These are phyloP conservation scores for Phytopythium montanum DNA, from an alignment of 352 stramenopile genomes.

Conservation along the genomic window DNA sequence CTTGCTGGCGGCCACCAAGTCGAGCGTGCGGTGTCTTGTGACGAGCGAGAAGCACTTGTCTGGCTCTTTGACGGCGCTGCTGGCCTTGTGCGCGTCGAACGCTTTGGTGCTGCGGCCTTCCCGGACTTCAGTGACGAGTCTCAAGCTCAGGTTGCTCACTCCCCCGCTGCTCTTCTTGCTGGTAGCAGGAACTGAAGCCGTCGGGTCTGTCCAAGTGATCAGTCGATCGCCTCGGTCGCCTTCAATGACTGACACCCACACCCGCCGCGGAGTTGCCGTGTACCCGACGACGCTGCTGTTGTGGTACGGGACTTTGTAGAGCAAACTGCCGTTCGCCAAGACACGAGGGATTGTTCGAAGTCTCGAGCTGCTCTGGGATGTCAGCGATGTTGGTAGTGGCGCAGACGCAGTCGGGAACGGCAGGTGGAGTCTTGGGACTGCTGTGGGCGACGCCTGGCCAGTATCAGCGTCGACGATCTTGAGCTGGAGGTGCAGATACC, in stretches of 20 bases:
- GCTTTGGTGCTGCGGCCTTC: conserved; percentile 55
- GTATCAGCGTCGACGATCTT: conserved; percentile 44
- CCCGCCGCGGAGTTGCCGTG: conserved; percentile 26
- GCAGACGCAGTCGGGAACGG: conserved; percentile 13
- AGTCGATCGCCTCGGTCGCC: conserved; percentile 23
- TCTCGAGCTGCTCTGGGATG: background rate
- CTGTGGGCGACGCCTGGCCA: background rate
- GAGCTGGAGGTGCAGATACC: conserved; percentile 66
- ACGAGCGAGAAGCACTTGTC: conserved; percentile 75
- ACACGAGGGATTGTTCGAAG: conserved; percentile 28
- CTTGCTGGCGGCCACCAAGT: conserved; percentile 76
- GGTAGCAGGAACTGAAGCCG: conserved; percentile 17
- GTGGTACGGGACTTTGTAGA: conserved; percentile 83
- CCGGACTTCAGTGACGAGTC: conserved; percentile 49
- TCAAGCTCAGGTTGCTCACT: conserved; percentile 30
- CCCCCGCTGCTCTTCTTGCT: conserved; percentile 29
- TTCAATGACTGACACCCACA: conserved; percentile 58
- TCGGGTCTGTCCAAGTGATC: conserved; percentile 74
- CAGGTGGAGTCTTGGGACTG: conserved; percentile 27
- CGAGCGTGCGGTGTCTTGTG: conserved; percentile 49
- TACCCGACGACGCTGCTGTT: conserved; percentile 36
- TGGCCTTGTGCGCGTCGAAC: conserved; percentile 50
- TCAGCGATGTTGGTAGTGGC: background rate
- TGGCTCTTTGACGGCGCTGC: conserved; percentile 34
- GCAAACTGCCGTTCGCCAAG: conserved; percentile 52